phyloP scores from a whole-genome alignment of 1,139 yeast genomes.

The Nakaseomyces kungkrabaensis region DNA sequence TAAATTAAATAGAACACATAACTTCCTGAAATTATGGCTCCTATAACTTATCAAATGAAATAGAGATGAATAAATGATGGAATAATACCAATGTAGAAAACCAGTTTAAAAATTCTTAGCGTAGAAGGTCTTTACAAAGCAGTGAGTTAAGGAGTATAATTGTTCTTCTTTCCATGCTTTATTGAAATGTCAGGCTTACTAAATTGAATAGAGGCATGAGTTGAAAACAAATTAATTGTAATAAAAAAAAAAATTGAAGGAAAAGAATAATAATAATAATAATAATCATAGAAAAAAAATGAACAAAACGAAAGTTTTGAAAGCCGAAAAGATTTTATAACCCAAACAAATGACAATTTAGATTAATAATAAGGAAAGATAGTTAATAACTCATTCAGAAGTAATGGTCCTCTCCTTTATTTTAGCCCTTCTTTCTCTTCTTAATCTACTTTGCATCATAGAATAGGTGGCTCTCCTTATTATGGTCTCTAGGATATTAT shows the following conservation, averaged over 20 bases:
- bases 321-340: no score
- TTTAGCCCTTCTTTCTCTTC: constrained; percentile 52
- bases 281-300: constrained; percentile 1
- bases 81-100: not conserved
- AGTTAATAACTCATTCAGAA: no score
- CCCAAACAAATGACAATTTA: no score
- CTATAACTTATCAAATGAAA: not conserved
- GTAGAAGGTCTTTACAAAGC: no score
- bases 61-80: not conserved
- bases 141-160: no score
- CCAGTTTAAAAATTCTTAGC: not conserved
- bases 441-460: constrained; percentile 67
- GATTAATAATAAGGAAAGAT: not conserved
- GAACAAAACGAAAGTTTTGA: not conserved
- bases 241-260: no score
- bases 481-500: constrained; percentile 52
- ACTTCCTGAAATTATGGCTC: not conserved
- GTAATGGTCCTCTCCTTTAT: constrained; percentile 17
- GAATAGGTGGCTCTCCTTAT: constrained; percentile 72
- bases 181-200: no score
- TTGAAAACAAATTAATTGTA: not conserved
- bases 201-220: not conserved
- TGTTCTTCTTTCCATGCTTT: no score
- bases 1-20: not conserved
- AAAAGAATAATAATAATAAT: not conserved